Evolutionary conservation across 495 filamentous ascomycete species (phyloP).

Genomic region (Umbilicaria muhlenbergii): DNA sequence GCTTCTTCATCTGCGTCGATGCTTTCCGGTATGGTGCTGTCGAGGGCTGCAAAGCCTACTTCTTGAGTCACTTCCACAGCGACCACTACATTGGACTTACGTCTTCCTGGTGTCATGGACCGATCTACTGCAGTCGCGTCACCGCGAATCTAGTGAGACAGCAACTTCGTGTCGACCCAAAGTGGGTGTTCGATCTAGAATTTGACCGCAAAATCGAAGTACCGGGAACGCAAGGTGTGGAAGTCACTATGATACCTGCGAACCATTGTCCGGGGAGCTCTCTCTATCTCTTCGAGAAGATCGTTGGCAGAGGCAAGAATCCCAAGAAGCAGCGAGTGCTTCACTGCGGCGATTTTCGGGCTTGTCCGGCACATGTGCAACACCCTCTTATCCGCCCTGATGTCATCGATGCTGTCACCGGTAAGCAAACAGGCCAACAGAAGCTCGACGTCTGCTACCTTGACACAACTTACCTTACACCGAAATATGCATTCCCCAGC

Average conservation of each 20-base stretch:
- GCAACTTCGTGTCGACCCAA: slow-evolving; percentile 71
- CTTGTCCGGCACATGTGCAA: slow-evolving; percentile 68
- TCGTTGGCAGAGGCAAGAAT: slow-evolving; percentile 39
- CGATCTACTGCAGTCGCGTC: slow-evolving; percentile 88
- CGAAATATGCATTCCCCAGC: slow-evolving; percentile 85
- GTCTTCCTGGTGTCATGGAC: slow-evolving; percentile 78
- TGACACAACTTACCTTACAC: slow-evolving; percentile 92
- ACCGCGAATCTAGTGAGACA: slow-evolving; percentile 80
- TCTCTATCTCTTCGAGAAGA: slow-evolving; percentile 82
- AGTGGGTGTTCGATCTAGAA: slow-evolving; percentile 71
- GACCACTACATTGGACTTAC: slow-evolving; percentile 93
- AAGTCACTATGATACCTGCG: slow-evolving; percentile 86
- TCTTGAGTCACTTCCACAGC: slow-evolving; percentile 94
- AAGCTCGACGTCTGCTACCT: slow-evolving; percentile 90
- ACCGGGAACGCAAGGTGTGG: slow-evolving; percentile 60
- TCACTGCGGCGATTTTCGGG: slow-evolving; percentile 93
- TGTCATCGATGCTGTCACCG: slow-evolving; percentile 46
- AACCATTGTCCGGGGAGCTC: slow-evolving; percentile 97
- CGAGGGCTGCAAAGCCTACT: slow-evolving; percentile 85
- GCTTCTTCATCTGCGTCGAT: slow-evolving; percentile 84
- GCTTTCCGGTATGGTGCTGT: slow-evolving; percentile 93
- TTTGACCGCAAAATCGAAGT: slow-evolving; percentile 74
- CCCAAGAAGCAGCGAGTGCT: slow-evolving; percentile 57
- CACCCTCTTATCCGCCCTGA: slow-evolving; percentile 73
- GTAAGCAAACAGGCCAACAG: slow-evolving; percentile 53